A percentile compares a stretch with the other conserved stretches of the same genome.
These are phyloP conservation scores for Heritiera fomes DNA, from an alignment of 345 rosid species.

Conservation along the genomic window DNA sequence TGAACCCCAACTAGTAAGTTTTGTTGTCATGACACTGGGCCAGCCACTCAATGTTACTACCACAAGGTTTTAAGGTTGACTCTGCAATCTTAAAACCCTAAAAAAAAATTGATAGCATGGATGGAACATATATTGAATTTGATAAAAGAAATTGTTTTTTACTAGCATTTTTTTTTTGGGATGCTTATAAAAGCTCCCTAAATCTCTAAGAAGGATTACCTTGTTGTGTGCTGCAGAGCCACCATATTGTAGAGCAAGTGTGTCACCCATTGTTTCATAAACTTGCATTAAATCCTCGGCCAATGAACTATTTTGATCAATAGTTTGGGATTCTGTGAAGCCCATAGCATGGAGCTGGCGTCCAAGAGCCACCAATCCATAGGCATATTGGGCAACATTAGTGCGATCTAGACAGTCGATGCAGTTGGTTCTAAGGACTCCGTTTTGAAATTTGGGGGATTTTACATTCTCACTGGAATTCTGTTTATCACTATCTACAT, in stretches of 20 bases:
- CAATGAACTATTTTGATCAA: conserved; percentile 70
- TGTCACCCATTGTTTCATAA: conserved; percentile 96
- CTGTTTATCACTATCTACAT: conserved; percentile 26
- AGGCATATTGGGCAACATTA: conserved; percentile 93
- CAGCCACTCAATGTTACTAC: background rate
- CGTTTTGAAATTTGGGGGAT: conserved; percentile 63
- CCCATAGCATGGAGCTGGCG: conserved; percentile 73
- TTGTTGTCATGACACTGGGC: background rate
- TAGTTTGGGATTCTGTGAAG: conserved; percentile 41
- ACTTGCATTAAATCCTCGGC: conserved; percentile 75
- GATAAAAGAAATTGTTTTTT: background rate
- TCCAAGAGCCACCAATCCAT: conserved; percentile 85
- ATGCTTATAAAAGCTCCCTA: background rate
- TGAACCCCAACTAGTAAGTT: background rate
- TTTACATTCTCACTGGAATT: conserved; percentile 35
- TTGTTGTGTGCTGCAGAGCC: conserved; percentile 99
- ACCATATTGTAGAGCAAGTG: conserved; percentile 93
- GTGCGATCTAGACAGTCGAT: conserved; percentile 98
- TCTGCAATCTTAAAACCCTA: background rate
- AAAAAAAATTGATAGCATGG: background rate
- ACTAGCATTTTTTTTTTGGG: background rate
- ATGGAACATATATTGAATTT: background rate
- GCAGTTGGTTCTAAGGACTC: conserved; percentile 93
- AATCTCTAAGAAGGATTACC: conserved; percentile 43
- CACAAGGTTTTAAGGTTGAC: background rate